Evolutionary conservation across 129 eudicot genomes (phyloP).

Genomic region (carrot (Daucus carota)): DNA sequence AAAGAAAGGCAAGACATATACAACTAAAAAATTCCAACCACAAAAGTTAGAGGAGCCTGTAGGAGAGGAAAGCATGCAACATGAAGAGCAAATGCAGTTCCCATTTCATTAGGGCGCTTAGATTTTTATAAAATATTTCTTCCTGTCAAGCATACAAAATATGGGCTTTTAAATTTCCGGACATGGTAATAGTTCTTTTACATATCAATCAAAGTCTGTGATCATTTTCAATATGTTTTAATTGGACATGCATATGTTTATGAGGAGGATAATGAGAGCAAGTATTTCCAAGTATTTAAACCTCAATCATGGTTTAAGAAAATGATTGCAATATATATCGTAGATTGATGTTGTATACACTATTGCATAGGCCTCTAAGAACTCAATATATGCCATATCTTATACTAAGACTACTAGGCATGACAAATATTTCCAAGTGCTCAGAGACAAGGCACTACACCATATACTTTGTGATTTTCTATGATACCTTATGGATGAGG

Average conservation of each 20-base stretch:
- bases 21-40: background rate
- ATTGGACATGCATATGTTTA: background rate
- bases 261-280: background rate
- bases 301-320: background rate
- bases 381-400: background rate
- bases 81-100: background rate
- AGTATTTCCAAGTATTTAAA: background rate
- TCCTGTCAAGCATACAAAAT: background rate
- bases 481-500: constrained; percentile 27
- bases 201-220: background rate
- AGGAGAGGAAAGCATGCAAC: background rate
- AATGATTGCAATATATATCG: background rate
- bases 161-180: background rate
- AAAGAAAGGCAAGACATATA: background rate
- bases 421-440: background rate
- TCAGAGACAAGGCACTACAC: background rate
- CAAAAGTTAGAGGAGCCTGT: background rate
- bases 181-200: background rate
- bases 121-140: background rate
- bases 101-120: background rate
- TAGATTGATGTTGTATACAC: background rate
- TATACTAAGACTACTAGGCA: background rate
- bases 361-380: background rate
- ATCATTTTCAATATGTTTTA: background rate
- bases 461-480: background rate